A percentile compares a stretch with the other conserved stretches of the same genome.
Evolutionary conservation across 2,329 filamentous ascomycete species (phyloP).

Genomic region (Aspergillus tubingensis): DNA sequence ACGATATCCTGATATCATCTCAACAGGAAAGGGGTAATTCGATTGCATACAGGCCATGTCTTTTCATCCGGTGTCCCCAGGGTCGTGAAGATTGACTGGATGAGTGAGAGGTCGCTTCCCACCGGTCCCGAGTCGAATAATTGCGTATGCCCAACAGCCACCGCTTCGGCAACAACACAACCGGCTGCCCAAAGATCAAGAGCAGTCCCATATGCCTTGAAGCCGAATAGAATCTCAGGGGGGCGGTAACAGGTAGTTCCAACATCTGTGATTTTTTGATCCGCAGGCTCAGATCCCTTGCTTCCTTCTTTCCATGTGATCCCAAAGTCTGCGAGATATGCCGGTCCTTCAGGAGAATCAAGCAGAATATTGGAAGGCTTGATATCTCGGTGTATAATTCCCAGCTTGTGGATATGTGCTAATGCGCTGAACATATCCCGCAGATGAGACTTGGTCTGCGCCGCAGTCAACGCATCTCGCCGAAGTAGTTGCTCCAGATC

Average conservation of each 20-base stretch:
- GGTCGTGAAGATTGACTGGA: constrained; percentile 89
- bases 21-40: background rate
- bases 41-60: constrained; percentile 72
- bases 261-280: constrained; percentile 83
- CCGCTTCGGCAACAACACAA: constrained; percentile 76
- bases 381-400: constrained; percentile 88
- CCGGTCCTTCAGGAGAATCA: constrained; percentile 66
- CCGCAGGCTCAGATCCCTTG: constrained; percentile 60
- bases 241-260: constrained; percentile 90
- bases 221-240: constrained; percentile 86
- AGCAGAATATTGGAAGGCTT: constrained; percentile 90
- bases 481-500: constrained; percentile 71
- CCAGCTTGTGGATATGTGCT: constrained; percentile 67
- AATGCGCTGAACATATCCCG: constrained; percentile 71
- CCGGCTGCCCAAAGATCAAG: constrained; percentile 92
- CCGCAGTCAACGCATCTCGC: constrained; percentile 41
- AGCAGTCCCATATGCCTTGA: constrained; percentile 67
- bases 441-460: constrained; percentile 55
- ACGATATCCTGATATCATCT: background rate
- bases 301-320: constrained; percentile 75
- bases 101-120: constrained; percentile 86
- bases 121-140: constrained; percentile 88
- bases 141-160: constrained; percentile 56
- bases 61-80: constrained; percentile 80
- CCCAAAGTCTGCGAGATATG: constrained; percentile 86